phyloP scores from a whole-genome alignment of 2,329 filamentous ascomycete genomes.

The Fusarium newnesense region DNA sequence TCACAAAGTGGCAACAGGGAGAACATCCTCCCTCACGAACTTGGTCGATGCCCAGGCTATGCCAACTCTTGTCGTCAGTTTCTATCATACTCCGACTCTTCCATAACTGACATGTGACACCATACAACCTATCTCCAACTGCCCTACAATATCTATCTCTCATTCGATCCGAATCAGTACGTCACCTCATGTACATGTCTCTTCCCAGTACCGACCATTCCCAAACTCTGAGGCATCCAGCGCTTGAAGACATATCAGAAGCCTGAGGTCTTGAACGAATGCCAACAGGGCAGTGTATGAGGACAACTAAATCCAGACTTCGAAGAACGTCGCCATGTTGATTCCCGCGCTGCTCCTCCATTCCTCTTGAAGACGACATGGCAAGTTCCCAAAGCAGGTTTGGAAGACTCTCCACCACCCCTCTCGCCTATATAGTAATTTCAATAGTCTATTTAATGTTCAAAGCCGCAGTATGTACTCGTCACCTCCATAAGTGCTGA shows the following conservation, averaged over 20 bases:
- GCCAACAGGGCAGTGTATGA: neutral
- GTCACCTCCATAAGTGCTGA: neutral
- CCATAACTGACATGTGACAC: neutral
- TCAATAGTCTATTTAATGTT: neutral
- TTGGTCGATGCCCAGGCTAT: accelerated
- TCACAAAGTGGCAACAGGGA: accelerated
- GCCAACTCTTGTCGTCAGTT: too few species aligned
- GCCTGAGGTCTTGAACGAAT: neutral
- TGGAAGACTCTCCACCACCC: neutral
- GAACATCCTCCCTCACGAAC: neutral
- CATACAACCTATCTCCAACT: neutral
- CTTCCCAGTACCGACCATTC: neutral
- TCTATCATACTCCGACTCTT: neutral
- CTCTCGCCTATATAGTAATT: accelerated
- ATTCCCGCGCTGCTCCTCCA: neutral
- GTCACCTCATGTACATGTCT: neutral
- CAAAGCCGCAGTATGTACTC: neutral
- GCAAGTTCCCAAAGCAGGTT: neutral
- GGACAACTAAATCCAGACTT: neutral
- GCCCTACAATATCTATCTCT: neutral
- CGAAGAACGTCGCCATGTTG: neutral
- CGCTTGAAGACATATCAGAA: neutral
- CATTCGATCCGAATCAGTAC: neutral
- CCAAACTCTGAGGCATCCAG: neutral
- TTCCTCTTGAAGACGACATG: neutral